Conservation (phyloP, 345 rosid species). For the Hypericum androsaemum region DNA sequence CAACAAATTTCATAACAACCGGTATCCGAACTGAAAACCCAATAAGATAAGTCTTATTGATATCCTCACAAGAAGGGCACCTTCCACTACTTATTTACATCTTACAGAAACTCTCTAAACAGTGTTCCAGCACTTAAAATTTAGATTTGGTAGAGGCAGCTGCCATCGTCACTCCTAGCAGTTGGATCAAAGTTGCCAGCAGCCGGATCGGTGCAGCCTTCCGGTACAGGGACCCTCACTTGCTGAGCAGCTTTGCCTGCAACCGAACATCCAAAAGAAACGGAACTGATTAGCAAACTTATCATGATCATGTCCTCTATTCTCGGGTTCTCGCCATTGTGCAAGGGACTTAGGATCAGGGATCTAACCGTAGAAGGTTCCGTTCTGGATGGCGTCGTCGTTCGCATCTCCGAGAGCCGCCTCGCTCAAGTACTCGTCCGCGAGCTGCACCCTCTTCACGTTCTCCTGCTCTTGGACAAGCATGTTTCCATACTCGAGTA, state of each 20-base stretch:
- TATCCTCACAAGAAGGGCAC: background rate
- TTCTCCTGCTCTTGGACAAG: constrained; percentile 50
- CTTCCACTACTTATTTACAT: background rate
- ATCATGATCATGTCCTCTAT: background rate
- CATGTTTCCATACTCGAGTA: constrained; percentile 38
- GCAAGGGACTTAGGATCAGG: constrained; percentile 13
- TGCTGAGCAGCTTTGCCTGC: constrained; percentile 49
- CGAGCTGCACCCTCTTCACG: constrained; percentile 45
- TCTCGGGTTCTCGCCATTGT: constrained; percentile 6
- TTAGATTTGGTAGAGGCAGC: constrained; percentile 18
- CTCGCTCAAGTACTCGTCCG: constrained; percentile 40
- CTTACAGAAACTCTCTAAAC: background rate
- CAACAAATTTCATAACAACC: too few relatives aligned
- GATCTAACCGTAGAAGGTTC: constrained; percentile 31
- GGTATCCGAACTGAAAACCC: too few relatives aligned
- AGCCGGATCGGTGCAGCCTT: constrained; percentile 38
- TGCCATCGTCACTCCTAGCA: constrained; percentile 39
- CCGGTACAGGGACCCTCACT: constrained; percentile 27
- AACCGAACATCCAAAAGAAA: constrained; percentile 9
- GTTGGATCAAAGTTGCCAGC: constrained; percentile 39
- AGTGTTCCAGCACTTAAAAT: too few relatives aligned
- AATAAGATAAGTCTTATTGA: too few relatives aligned
- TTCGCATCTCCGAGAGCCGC: constrained; percentile 56
- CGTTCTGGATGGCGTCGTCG: constrained; percentile 25
- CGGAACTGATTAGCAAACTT: too few relatives aligned